These are phyloP conservation scores for Phoenix roebelenii DNA, from an alignment of 176 grass and related monocot species.

Conservation along the genomic window DNA sequence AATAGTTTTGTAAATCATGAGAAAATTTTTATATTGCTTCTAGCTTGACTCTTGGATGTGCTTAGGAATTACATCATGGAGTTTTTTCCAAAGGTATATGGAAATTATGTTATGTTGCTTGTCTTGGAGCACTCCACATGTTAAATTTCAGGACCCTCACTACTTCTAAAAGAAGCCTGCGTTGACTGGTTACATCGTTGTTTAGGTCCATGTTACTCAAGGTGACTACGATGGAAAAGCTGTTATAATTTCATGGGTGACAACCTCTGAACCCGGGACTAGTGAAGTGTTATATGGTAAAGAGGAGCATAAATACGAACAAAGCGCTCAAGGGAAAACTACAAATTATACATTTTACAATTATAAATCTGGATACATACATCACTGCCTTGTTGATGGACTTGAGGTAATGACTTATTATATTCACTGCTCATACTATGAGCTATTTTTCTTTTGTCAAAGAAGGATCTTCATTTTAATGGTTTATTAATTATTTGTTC, in stretches of 20 bases:
- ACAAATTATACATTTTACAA: constrained; percentile 86
- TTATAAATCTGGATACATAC: constrained; percentile 92
- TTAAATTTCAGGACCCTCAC: too few species aligned
- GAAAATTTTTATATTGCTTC: too few species aligned
- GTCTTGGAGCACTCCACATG: too few species aligned
- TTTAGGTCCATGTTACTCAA: constrained; percentile 91
- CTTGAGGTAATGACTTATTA: constrained; percentile 45
- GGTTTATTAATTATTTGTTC: too few species aligned
- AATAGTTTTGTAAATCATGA: too few species aligned
- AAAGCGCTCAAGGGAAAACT: constrained; percentile 45
- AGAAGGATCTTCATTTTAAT: too few species aligned
- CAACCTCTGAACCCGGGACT: constrained; percentile 43
- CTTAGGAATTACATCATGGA: too few species aligned
- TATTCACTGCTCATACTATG: neutral
- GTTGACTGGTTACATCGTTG: constrained; percentile 2
- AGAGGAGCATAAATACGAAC: constrained; percentile 45
- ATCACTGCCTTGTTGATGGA: constrained; percentile 75
- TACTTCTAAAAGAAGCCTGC: too few species aligned
- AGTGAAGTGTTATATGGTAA: constrained; percentile 69
- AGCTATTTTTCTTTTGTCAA: too few species aligned
- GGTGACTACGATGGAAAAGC: constrained; percentile 96
- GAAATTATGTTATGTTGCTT: too few species aligned
- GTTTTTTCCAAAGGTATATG: too few species aligned
- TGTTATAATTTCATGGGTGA: constrained; percentile 84
- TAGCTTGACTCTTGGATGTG: too few species aligned